phyloP scores from a whole-genome alignment of 2,329 filamentous ascomycete genomes.

The Cordyceps fumosorosea region DNA sequence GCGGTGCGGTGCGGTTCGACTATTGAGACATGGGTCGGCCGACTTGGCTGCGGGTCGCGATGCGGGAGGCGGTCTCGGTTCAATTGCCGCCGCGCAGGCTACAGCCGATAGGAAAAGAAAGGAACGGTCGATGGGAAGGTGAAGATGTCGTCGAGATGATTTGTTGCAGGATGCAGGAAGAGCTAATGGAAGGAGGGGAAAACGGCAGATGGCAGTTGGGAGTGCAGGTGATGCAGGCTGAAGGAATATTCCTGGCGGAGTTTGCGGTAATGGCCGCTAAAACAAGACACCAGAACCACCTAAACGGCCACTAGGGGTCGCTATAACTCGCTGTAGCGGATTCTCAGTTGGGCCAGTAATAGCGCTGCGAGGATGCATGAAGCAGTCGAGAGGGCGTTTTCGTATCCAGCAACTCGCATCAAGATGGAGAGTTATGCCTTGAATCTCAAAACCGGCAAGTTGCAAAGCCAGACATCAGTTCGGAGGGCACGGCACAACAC shows the following conservation, averaged over 20 bases:
- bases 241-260: background rate
- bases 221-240: background rate
- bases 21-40: slow-evolving; percentile 2
- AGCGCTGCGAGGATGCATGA: background rate
- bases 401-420: background rate
- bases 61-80: background rate
- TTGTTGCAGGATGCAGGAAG: background rate
- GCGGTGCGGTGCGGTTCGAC: background rate
- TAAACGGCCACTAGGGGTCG: too few species aligned
- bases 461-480: background rate
- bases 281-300: too few species aligned
- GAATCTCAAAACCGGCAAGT: background rate
- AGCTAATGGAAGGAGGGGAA: background rate
- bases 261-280: background rate
- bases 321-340: background rate
- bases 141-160: background rate
- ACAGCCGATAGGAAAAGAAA: background rate
- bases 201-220: background rate
- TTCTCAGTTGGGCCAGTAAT: background rate
- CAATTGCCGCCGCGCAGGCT: background rate
- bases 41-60: slow-evolving; percentile 2
- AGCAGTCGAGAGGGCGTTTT: background rate
- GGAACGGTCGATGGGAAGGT: background rate
- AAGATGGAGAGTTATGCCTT: background rate
- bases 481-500: background rate